These are phyloP conservation scores for Fennellomyces sp. DNA, from an alignment of 371 early-diverging fungal species.

Conservation along the genomic window DNA sequence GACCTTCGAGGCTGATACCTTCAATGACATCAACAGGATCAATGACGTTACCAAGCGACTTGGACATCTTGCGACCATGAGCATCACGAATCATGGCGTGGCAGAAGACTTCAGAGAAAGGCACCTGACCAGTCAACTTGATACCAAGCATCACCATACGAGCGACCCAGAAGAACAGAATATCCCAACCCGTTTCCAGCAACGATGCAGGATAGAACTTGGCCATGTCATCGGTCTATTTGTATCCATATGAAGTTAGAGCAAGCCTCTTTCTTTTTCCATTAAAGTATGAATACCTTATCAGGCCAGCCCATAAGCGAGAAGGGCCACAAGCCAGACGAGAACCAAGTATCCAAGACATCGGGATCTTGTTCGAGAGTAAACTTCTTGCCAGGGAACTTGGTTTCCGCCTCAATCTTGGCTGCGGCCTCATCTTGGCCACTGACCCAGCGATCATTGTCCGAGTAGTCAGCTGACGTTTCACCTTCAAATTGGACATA, in stretches of 20 bases:
- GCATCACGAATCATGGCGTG: conserved; percentile 99
- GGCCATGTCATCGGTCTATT: conserved; percentile 79
- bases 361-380: conserved; percentile 81
- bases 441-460: conserved; percentile 86
- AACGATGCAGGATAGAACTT: conserved; percentile 94
- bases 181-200: conserved; percentile 99
- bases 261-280: neutral
- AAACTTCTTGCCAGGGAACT: conserved; percentile 75
- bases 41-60: conserved; percentile 98
- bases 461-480: conserved; percentile 34
- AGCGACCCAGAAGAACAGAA: conserved; percentile 99
- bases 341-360: conserved; percentile 99
- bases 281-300: conserved; percentile 27
- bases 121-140: conserved; percentile 93
- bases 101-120: conserved; percentile 95
- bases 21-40: conserved; percentile 99
- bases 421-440: conserved; percentile 88
- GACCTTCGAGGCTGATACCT: conserved; percentile 81
- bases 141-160: conserved; percentile 99
- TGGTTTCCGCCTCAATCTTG: conserved; percentile 66
- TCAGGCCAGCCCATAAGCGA: conserved; percentile 98
- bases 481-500: conserved; percentile 82
- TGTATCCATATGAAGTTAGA: neutral
- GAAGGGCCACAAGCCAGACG: conserved; percentile 99
- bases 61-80: conserved; percentile 99